Evolutionary conservation across 2,329 filamentous ascomycete species (phyloP), one percentile per base, ranked within the genome.

Genomic region (Intubia oerlemansii): DNA sequence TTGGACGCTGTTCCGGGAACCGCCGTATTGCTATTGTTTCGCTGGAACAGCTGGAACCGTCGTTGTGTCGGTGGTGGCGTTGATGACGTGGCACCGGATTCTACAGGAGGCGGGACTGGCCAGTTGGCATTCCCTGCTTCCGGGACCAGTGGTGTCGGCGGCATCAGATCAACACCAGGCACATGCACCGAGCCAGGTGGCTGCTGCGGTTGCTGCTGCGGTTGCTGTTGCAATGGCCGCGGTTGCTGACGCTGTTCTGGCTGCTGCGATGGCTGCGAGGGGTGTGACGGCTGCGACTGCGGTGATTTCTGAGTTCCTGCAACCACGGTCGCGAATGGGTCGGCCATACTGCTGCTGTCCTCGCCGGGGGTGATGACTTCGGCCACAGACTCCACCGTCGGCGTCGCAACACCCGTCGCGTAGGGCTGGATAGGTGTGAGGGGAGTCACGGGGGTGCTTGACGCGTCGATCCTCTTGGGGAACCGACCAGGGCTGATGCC

Each of bases 11-110:
- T n/a, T n/a, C n/a, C n/a, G n/a, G n/a, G n/a, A n/a, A n/a, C n/a
- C n/a, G n/a, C n/a, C n/a, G n/a, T n/a, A n/a, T n/a, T n/a, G n/a
- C n/a, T n/a, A n/a, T n/a, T n/a, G n/a, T n/a, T 73, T 37, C 73
- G 64, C 41, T 76, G 64, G 42, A 90, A 76, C 21, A 90, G 53
- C 29, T 75, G 60, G 31, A 90, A 48, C 34, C 66, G 72, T 17
- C 71, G 65, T 32, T 82, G 76, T 35, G 63, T 71, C 5, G 55
- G 56, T 6, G 72, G 67, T 0, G 68, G 19, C 19, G 19, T n/a
- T 21, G 19, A 8, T 21, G 19, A 21, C 8, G 19, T 8, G 19
- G 19, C 19, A 21, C 8, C 8, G 19, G n/a, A n/a, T n/a, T n/a
- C n/a, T n/a, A n/a, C n/a, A n/a, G 19, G 19, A 21, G 19, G n/a